These are phyloP conservation scores for Alloteropsis semialata DNA, from an alignment of 176 grass and related monocot genomes.

Conservation along the genomic window DNA sequence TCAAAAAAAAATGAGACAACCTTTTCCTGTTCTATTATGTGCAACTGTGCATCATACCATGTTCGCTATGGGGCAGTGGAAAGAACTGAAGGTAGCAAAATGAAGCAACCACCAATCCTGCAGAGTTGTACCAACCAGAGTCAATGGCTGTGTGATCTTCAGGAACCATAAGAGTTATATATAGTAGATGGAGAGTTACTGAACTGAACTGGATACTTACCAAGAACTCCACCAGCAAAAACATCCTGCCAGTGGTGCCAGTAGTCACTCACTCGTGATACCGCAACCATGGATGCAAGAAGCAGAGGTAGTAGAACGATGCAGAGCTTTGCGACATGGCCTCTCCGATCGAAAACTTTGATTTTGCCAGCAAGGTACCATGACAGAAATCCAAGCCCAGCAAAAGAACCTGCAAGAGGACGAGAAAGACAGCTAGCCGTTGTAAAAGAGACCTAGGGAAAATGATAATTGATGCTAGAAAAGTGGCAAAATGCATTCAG, in stretches of 20 bases:
- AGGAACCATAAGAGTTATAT: no score
- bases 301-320: neutral
- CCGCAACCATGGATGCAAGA: neutral
- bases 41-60: neutral
- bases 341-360: neutral
- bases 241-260: slow-evolving; percentile 18
- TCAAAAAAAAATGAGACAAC: neutral
- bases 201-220: neutral
- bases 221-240: neutral
- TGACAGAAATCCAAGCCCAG: neutral
- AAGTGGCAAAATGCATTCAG: neutral
- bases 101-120: neutral
- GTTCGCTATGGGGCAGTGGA: neutral
- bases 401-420: neutral
- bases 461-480: neutral
- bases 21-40: neutral
- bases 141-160: neutral
- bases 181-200: neutral
- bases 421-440: neutral
- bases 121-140: neutral
- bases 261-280: neutral
- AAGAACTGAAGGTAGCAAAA: slow-evolving; percentile 17
- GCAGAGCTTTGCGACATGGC: neutral
- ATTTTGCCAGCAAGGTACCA: slow-evolving; percentile 11
- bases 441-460: neutral